Conservation (phyloP, 768 basidiomycete species). For the Cyathus striatus region DNA sequence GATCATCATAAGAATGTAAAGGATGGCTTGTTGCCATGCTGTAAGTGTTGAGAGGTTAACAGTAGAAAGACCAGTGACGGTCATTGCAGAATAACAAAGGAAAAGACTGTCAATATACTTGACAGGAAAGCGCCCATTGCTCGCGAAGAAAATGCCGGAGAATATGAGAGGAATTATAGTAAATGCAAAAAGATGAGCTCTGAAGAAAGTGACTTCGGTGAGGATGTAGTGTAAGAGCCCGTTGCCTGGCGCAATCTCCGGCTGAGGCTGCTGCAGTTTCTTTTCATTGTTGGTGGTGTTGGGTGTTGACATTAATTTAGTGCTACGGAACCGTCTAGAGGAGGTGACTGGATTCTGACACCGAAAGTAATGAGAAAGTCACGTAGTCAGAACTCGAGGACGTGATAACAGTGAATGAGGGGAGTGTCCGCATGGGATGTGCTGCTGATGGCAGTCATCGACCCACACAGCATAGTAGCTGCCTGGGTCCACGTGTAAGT, state of each 20-base stretch:
- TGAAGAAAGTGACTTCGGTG: constrained; percentile 43
- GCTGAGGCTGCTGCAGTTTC: background rate
- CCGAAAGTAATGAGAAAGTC: no score
- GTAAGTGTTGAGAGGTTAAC: constrained; percentile 47
- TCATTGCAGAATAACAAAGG: constrained; percentile 57
- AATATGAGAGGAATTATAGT: constrained; percentile 53
- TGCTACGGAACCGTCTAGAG: no score
- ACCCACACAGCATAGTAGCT: no score
- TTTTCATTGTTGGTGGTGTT: background rate
- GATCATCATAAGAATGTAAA: constrained; percentile 49
- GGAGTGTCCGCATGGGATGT: no score
- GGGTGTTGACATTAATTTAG: no score
- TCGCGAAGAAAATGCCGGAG: constrained; percentile 62
- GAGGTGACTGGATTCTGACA: no score
- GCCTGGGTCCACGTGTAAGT: no score
- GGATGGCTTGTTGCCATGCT: constrained; percentile 41
- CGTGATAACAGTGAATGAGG: no score
- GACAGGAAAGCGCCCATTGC: constrained; percentile 48
- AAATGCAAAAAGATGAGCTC: constrained; percentile 45
- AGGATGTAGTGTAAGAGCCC: constrained; percentile 5
- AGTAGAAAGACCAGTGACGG: constrained; percentile 41
- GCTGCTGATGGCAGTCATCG: no score
- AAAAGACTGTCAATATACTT: constrained; percentile 54
- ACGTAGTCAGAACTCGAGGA: no score
- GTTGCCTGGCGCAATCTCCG: background rate